phyloP scores from a whole-genome alignment of 2,329 filamentous ascomycete species.

The Immersiporthe knoxdaviesiana region DNA sequence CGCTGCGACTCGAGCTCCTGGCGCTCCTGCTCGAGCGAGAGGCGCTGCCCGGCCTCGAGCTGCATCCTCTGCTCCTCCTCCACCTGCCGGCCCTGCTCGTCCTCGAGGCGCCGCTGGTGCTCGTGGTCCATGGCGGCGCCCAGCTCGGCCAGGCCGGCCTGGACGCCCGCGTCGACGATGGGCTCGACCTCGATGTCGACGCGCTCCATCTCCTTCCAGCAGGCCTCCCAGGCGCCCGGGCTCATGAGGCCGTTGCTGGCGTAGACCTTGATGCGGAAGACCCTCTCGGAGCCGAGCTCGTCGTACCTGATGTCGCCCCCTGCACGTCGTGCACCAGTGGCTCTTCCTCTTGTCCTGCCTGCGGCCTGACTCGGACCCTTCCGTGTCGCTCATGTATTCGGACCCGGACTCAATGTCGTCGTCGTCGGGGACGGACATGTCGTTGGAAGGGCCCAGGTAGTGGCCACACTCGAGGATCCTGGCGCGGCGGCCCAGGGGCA shows the following conservation, averaged over 20 bases:
- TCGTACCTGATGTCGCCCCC: conserved; percentile 59
- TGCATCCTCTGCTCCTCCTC: conserved; percentile 38
- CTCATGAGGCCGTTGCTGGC: conserved; percentile 94
- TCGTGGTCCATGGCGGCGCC: conserved; percentile 37
- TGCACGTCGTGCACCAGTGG: conserved; percentile 62
- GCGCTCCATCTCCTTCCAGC: conserved; percentile 98
- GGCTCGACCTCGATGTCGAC: conserved; percentile 92
- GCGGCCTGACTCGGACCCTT: conserved; percentile 23
- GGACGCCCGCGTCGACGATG: conserved; percentile 62
- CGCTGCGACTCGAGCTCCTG: conserved; percentile 25
- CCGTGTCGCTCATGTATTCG: conserved; percentile 45
- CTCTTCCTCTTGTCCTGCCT: conserved; percentile 43
- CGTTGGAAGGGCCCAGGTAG: conserved; percentile 67
- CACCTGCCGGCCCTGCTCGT: conserved; percentile 37
- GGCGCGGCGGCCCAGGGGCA: conserved; percentile 66
- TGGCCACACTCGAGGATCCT: conserved; percentile 77
- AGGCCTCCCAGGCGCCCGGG: conserved; percentile 87
- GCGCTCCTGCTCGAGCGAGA: conserved; percentile 25
- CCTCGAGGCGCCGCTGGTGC: conserved; percentile 44
- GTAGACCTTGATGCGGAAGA: conserved; percentile 84
- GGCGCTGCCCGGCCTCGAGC: conserved; percentile 21
- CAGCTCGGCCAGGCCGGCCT: conserved; percentile 63
- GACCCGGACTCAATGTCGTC: conserved; percentile 50
- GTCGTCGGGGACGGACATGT: conserved; percentile 44
- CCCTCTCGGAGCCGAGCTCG: conserved; percentile 55